Percentiles rank a stretch among this genome's conserved stretches.
phyloP scores from a whole-genome alignment of 176 grass and related monocot species.

The Typha latifolia region DNA sequence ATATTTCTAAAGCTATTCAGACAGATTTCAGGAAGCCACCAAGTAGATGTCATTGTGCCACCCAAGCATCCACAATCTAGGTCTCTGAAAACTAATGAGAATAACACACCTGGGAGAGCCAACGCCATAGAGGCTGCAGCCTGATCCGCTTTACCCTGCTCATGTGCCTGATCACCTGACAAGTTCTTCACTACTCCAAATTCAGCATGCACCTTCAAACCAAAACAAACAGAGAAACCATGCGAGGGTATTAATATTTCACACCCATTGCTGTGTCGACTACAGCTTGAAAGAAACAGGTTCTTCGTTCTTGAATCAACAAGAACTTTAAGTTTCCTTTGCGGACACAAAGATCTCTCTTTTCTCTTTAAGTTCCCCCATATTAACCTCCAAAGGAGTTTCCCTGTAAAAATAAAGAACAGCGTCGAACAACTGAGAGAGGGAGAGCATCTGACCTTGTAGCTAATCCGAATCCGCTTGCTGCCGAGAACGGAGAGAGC shows the following conservation, averaged over 20 bases:
- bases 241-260: background rate
- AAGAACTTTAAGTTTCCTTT: background rate
- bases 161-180: slow-evolving; percentile 31
- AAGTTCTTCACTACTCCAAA: slow-evolving; percentile 55
- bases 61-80: too few species aligned
- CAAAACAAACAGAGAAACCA: background rate
- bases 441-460: slow-evolving; percentile 39
- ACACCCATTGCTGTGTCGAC: background rate
- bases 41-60: too few species aligned
- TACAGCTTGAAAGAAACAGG: background rate
- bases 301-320: background rate
- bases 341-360: background rate
- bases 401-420: background rate
- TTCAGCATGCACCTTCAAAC: slow-evolving; percentile 54
- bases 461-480: slow-evolving; percentile 66
- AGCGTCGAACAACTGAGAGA: background rate
- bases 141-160: slow-evolving; percentile 20
- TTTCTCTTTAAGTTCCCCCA: background rate
- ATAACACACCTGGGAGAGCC: slow-evolving; percentile 44
- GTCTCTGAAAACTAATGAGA: background rate
- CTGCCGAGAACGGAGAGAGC: slow-evolving; percentile 20
- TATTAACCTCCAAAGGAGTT: background rate
- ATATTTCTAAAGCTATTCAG: too few species aligned
- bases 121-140: slow-evolving; percentile 23
- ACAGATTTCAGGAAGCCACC: background rate